Evolutionary conservation across 225 moss, liverwort and hornwort genomes (phyloP).

Genomic region (Antitrichia curtipendula): DNA sequence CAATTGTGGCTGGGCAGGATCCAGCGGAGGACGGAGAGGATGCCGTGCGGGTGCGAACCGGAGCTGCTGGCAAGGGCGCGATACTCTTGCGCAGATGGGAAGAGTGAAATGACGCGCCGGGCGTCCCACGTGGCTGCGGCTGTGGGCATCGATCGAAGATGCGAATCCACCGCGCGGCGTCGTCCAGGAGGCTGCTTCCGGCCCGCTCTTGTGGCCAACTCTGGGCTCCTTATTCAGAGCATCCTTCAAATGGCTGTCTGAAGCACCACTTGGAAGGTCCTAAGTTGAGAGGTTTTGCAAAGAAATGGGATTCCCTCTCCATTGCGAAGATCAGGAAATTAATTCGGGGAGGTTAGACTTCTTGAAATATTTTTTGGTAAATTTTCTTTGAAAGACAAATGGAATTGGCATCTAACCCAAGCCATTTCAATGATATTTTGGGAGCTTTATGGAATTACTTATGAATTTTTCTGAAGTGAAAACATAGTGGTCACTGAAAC

Average conservation of each 20-base stretch:
- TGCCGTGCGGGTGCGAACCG: not conserved
- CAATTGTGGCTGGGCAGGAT: not conserved
- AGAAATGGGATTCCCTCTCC: too few relatives aligned
- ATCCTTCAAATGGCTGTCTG: too few relatives aligned
- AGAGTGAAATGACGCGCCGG: not conserved
- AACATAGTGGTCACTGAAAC: not conserved
- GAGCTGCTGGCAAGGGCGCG: not conserved
- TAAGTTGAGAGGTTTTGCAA: too few relatives aligned
- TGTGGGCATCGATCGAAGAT: not conserved
- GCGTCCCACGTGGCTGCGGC: not conserved
- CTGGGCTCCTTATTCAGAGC: not conserved
- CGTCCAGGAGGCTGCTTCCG: not conserved
- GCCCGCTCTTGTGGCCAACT: not conserved
- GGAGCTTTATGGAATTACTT: not conserved
- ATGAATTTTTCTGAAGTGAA: not conserved
- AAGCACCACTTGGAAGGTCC: too few relatives aligned
- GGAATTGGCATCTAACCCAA: not conserved
- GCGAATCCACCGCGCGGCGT: not conserved
- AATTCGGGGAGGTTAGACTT: not conserved
- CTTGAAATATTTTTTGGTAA: not conserved
- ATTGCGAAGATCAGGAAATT: too few relatives aligned
- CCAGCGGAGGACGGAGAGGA: not conserved
- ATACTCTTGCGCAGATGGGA: not conserved
- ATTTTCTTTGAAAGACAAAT: not conserved
- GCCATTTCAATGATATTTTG: not conserved